Evolutionary conservation across 768 basidiomycete species (phyloP).

Genomic region (Dictyophora rubrovolvata): DNA sequence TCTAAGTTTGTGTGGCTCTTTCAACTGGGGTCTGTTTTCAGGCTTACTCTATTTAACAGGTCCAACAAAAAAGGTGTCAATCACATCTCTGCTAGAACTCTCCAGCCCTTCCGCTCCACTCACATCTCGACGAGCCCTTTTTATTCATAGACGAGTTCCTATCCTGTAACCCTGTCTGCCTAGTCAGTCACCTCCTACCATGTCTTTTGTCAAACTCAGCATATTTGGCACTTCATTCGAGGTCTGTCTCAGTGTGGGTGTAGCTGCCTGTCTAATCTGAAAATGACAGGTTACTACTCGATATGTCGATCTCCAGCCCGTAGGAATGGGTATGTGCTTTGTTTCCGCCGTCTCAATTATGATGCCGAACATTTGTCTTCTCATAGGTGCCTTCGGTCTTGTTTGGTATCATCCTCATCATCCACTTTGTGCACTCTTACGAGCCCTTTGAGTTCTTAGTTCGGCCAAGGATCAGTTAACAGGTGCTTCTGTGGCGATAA

Average conservation of each 20-base stretch:
- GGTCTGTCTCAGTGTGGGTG: constrained; percentile 31
- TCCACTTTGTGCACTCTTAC: constrained; percentile 3
- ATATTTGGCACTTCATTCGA: constrained; percentile 99
- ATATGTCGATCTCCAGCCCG: constrained; percentile 98
- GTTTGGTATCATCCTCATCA: constrained; percentile 58
- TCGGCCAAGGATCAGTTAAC: constrained; percentile 95
- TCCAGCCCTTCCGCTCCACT: background rate
- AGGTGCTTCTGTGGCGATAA: constrained; percentile 90
- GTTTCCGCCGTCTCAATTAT: background rate
- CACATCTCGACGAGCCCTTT: background rate
- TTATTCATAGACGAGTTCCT: background rate
- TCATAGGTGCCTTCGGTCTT: constrained; percentile 86
- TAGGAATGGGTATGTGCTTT: constrained; percentile 82
- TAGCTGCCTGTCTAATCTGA: constrained; percentile 1
- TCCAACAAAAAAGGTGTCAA: background rate
- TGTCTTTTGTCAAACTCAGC: constrained; percentile 96
- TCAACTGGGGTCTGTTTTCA: background rate
- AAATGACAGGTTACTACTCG: constrained; percentile 81
- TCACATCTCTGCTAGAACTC: too few relatives aligned
- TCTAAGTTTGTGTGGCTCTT: background rate
- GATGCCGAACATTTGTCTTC: background rate
- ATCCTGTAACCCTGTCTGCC: background rate
- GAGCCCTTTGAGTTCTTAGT: constrained; percentile 29
- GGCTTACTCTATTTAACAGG: background rate
- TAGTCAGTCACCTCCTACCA: constrained; percentile 19